Conservation (phyloP, 148 eudicot species). For the Persicaria tinctoria region DNA sequence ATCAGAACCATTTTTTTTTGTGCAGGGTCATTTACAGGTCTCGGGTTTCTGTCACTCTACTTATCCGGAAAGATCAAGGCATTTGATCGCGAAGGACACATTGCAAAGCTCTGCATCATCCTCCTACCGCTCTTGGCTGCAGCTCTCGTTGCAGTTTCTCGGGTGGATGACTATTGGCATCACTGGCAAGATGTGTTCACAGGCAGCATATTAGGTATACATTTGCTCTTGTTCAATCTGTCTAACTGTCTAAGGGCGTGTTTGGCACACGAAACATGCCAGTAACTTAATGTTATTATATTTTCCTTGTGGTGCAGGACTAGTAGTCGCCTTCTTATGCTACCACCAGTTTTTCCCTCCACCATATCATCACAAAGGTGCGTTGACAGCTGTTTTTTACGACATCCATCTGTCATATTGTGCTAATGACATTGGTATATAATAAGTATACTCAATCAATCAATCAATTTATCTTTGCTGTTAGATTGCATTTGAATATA, state of each 20-base stretch:
- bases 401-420: background rate
- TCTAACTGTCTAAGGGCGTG: too few species aligned
- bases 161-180: conserved; percentile 96
- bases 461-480: background rate
- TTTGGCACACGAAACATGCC: too few species aligned
- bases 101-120: conserved; percentile 62
- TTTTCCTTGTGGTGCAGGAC: conserved; percentile 30
- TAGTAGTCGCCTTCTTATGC: conserved; percentile 51
- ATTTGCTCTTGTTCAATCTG: too few species aligned
- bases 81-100: conserved; percentile 67
- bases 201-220: conserved; percentile 62
- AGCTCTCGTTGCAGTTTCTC: conserved; percentile 71
- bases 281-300: too few species aligned
- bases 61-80: conserved; percentile 57
- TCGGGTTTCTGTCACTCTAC: conserved; percentile 75
- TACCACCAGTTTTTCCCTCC: conserved; percentile 86
- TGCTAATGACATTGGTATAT: background rate
- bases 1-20: background rate
- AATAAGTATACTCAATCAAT: background rate
- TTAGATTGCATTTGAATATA: background rate
- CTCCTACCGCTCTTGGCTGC: conserved; percentile 62
- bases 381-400: background rate
- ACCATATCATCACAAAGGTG: conserved; percentile 48
- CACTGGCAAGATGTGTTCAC: conserved; percentile 91
- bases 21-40: conserved; percentile 94